Evolutionary conservation across 331 rosid species (phyloP).

Genomic region (Erythrophleum ivorense): DNA sequence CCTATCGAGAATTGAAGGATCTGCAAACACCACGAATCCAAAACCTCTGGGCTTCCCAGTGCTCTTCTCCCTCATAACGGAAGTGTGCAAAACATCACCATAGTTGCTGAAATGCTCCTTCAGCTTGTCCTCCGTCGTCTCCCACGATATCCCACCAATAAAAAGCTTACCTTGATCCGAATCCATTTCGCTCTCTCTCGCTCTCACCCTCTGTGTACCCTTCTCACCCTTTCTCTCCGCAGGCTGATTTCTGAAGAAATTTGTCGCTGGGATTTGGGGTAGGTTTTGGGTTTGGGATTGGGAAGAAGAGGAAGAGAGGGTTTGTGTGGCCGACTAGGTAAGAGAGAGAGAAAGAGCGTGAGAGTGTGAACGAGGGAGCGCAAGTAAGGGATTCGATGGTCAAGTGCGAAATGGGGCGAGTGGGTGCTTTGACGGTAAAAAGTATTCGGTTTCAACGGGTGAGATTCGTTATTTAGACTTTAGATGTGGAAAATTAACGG

Average conservation of each 20-base stretch:
- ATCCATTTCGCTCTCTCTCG: constrained; percentile 49
- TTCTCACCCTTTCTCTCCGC: background rate
- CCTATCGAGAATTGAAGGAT: constrained; percentile 74
- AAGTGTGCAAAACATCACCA: constrained; percentile 68
- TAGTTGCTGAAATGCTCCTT: constrained; percentile 64
- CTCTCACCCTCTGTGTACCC: background rate
- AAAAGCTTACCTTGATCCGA: constrained; percentile 83
- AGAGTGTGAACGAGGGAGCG: background rate
- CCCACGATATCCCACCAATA: constrained; percentile 85
- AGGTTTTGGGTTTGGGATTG: constrained; percentile 20
- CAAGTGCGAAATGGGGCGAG: background rate
- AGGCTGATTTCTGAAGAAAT: background rate
- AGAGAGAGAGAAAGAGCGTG: constrained; percentile 8
- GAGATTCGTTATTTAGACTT: constrained; percentile 5
- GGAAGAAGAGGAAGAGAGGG: constrained; percentile 4
- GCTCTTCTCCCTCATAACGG: constrained; percentile 70
- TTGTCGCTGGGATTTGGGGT: background rate
- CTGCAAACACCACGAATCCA: constrained; percentile 69
- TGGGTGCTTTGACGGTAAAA: background rate
- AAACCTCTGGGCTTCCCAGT: constrained; percentile 72
- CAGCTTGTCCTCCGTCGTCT: constrained; percentile 72
- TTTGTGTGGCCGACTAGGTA: constrained; percentile 29
- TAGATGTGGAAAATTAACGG: background rate
- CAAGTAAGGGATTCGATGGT: constrained; percentile 18
- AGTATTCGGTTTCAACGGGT: constrained; percentile 44